Evolutionary conservation across 768 basidiomycete species (phyloP).

Genomic region (Mycena crocata): DNA sequence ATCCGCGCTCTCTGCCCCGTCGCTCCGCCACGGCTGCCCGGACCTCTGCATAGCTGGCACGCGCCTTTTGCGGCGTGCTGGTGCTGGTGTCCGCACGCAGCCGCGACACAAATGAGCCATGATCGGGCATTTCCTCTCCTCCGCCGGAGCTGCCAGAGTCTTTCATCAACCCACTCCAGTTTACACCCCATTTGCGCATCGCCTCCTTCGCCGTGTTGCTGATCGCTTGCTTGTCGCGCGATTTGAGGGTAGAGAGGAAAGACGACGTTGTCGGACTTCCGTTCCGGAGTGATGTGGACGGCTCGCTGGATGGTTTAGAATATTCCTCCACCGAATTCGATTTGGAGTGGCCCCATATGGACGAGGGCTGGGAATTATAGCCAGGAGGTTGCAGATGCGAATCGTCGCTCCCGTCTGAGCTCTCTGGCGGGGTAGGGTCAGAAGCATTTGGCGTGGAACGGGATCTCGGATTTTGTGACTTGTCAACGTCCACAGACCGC

Average conservation of each 20-base stretch:
- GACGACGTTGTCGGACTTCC: constrained; percentile 53
- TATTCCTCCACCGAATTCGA: constrained; percentile 39
- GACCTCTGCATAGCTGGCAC: constrained; percentile 78
- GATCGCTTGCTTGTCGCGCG: constrained; percentile 89
- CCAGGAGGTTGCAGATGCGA: constrained; percentile 28
- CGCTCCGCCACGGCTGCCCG: constrained; percentile 81
- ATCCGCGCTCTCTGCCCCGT: constrained; percentile 57
- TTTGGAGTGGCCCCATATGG: constrained; percentile 24
- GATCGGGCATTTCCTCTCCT: constrained; percentile 57
- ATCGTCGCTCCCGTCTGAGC: constrained; percentile 40
- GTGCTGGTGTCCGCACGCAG: constrained; percentile 47
- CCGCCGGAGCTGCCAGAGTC: constrained; percentile 46
- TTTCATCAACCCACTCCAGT: constrained; percentile 77
- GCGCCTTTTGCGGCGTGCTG: constrained; percentile 50
- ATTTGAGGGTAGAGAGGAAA: constrained; percentile 84
- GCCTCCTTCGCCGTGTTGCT: constrained; percentile 89
- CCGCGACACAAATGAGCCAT: constrained; percentile 51
- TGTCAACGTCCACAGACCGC: constrained; percentile 48
- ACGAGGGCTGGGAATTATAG: constrained; percentile 13
- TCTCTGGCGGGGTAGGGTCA: constrained; percentile 51
- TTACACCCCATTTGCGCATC: constrained; percentile 92
- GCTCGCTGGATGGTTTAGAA: constrained; percentile 38
- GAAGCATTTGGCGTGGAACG: constrained; percentile 47
- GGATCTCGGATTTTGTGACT: constrained; percentile 40
- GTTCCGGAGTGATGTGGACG: constrained; percentile 45